Conservation (phyloP, 352 stramenopile species). For the Blastocystis sp. region DNA sequence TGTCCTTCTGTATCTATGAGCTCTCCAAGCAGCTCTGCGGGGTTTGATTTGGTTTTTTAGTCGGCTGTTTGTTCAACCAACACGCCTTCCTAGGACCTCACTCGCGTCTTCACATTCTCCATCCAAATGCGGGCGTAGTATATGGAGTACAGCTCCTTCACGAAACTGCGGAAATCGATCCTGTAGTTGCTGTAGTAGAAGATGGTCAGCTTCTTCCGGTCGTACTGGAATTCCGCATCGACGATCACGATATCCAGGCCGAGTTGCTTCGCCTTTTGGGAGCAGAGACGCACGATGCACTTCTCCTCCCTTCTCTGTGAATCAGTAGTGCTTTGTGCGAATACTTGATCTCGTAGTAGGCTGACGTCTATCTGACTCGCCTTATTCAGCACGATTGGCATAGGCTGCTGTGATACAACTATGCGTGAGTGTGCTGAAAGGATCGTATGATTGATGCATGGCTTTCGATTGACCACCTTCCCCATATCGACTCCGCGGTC, state of each 20-base stretch:
- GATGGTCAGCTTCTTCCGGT: slow-evolving; percentile 66
- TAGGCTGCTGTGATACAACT: slow-evolving; percentile 39
- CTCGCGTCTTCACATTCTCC: slow-evolving; percentile 54
- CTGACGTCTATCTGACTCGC: slow-evolving; percentile 60
- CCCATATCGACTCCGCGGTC: slow-evolving; percentile 65
- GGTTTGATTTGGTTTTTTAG: slow-evolving; percentile 50
- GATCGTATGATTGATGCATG: slow-evolving; percentile 8
- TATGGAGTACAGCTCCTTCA: slow-evolving; percentile 67
- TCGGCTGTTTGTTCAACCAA: slow-evolving; percentile 26
- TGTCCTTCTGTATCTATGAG: slow-evolving; percentile 68
- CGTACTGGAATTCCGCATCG: slow-evolving; percentile 67
- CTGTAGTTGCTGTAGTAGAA: slow-evolving; percentile 57
- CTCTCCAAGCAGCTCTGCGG: slow-evolving; percentile 57
- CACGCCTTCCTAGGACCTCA: not conserved
- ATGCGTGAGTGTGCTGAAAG: not conserved
- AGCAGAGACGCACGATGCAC: slow-evolving; percentile 45
- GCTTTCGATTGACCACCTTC: slow-evolving; percentile 42
- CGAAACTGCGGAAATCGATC: slow-evolving; percentile 64
- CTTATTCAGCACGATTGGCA: slow-evolving; percentile 67
- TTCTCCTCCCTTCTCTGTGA: slow-evolving; percentile 67
- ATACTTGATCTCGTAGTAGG: slow-evolving; percentile 55
- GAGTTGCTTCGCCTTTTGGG: slow-evolving; percentile 36
- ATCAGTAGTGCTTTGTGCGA: not conserved
- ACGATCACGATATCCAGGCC: slow-evolving; percentile 62
- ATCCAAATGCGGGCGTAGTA: slow-evolving; percentile 69